Percentiles rank a stretch among this genome's conserved stretches.
Conservation (phyloP, 2,329 filamentous ascomycete genomes). For the Kalmusia sp. region DNA sequence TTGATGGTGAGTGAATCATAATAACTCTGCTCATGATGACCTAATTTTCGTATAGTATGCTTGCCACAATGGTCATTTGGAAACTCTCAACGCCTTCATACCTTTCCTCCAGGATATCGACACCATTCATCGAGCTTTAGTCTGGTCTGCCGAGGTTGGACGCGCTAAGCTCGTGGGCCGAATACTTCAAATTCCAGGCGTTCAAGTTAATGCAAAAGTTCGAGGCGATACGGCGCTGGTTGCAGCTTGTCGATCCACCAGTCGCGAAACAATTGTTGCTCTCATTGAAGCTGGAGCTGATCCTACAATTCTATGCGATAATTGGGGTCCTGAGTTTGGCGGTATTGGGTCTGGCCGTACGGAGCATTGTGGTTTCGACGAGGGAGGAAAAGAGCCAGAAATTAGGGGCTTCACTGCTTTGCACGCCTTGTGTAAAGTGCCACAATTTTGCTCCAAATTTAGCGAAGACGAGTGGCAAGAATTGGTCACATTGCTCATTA, state of each 20-base stretch:
- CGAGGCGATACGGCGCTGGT: slow-evolving; percentile 24
- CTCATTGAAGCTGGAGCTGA: slow-evolving; percentile 18
- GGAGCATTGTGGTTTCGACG: not conserved
- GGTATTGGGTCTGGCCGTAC: not conserved
- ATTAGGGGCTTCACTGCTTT: slow-evolving; percentile 7
- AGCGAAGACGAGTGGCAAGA: not conserved
- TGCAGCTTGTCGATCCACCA: slow-evolving; percentile 14
- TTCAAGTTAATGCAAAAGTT: slow-evolving; percentile 39
- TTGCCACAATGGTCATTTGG: slow-evolving; percentile 18
- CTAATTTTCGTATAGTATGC: slow-evolving; percentile 11
- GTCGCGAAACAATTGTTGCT: slow-evolving; percentile 11
- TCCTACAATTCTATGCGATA: slow-evolving; percentile 8
- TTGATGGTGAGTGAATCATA: slow-evolving; percentile 4
- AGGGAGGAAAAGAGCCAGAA: not conserved
- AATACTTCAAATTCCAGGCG: slow-evolving; percentile 38
- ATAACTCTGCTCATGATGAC: not conserved
- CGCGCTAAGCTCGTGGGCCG: slow-evolving; percentile 28
- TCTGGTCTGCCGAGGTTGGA: slow-evolving; percentile 28
- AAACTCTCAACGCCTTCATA: slow-evolving; percentile 14
- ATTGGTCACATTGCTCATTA: slow-evolving; percentile 5
- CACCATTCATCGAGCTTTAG: slow-evolving; percentile 32
- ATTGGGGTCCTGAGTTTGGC: slow-evolving; percentile 5
- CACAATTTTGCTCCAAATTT: not conserved
- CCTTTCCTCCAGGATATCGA: slow-evolving; percentile 30
- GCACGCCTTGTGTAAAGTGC: slow-evolving; percentile 2